Conservation (phyloP, 441 rosid genomes). For the Erodium trifolium region DNA sequence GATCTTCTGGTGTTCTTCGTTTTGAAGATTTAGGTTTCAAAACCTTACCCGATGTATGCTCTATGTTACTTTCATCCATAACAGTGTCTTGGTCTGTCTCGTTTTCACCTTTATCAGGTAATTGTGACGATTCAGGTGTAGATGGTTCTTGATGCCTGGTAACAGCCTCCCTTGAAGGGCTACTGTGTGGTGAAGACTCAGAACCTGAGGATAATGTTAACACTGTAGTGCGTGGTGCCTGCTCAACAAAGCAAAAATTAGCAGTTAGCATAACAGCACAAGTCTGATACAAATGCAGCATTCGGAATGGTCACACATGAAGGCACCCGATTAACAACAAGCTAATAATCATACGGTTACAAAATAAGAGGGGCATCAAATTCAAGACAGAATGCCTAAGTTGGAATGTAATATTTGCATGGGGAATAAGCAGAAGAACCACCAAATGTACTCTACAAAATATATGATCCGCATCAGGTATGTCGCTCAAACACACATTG, state of each 20-base stretch:
- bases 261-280: slow-evolving; percentile 3
- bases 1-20: slow-evolving; percentile 22
- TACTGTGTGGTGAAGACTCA: slow-evolving; percentile 33
- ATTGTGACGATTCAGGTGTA: slow-evolving; percentile 20
- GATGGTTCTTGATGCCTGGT: slow-evolving; percentile 17
- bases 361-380: neutral
- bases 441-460: too few species aligned
- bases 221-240: slow-evolving; percentile 50
- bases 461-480: too few species aligned
- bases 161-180: slow-evolving; percentile 26
- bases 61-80: slow-evolving; percentile 19
- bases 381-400: neutral
- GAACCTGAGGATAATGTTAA: slow-evolving; percentile 51
- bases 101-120: slow-evolving; percentile 15
- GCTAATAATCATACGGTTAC: neutral
- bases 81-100: slow-evolving; percentile 14
- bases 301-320: neutral
- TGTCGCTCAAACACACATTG: too few species aligned
- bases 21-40: slow-evolving; percentile 26
- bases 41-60: slow-evolving; percentile 20
- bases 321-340: neutral
- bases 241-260: slow-evolving; percentile 20
- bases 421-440: too few species aligned
- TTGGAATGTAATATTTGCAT: neutral
- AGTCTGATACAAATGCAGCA: neutral